Base-by-base conservation (phyloP, 345 rosid genomes). In the Dovyalis caffra region DNA sequence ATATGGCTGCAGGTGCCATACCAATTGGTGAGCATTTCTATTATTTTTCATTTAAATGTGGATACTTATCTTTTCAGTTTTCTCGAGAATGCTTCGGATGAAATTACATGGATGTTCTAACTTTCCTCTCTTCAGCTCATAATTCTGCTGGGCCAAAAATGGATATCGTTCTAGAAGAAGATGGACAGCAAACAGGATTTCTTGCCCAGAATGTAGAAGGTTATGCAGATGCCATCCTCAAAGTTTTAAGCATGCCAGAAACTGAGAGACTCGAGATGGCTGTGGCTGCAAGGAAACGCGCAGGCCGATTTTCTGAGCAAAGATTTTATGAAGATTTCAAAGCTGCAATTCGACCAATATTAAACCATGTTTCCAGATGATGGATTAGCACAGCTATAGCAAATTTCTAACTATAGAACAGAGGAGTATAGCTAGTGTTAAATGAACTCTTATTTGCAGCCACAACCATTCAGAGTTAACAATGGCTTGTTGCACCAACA, bases 101-200 rank as follows among this genome's bases (percentile, higher is more conserved):
- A 47, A 60, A 60, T 60, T 31, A 26, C 34, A 20, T 16, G 58
- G 16, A 60, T 29, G 5, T 18, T n/a, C 34, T 20, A 15, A 1
- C 14, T 15, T 0, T 32, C 29, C 60, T 71, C 7, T 68, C 33
- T 72, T 76, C 87, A 95, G 98, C 95, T 88, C 93, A 95, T 72
- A 89, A 91, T 78, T 91, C 98, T 4, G 99, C 97, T 47, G 97
- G 98, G 26, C 98, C 98, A 2, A 91, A 88, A 75, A 93, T 95
- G 99, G 97, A 93, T 79, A 91, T 95, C 72, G 95, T 93, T 65
- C 77, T 90, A 68, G 97, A 91, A 81, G 98, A 95, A 86, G 90
- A 91, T 6, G 95, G 96, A 32, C 80, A 85, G 73, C 86, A 83
- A 81, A 91, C 97, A 0, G 98, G 99, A 67, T 90, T 89, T 83